A percentile compares a stretch with the other conserved stretches of the same genome.
These are phyloP conservation scores for Solanum bulbocastanum DNA, from an alignment of 257 asterid genomes.

Conservation along the genomic window DNA sequence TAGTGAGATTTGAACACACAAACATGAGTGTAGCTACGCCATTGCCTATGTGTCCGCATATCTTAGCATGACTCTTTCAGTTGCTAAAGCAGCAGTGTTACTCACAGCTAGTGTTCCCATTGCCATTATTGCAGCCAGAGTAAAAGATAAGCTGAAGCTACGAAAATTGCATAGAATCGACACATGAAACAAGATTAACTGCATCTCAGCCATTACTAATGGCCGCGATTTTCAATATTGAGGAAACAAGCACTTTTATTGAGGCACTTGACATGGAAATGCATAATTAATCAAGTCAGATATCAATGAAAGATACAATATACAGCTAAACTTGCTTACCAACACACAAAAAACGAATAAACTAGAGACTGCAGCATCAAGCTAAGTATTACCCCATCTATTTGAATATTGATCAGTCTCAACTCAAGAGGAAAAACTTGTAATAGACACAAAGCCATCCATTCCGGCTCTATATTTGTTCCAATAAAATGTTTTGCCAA, in stretches of 20 bases:
- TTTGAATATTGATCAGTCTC: no score
- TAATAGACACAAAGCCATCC: background rate
- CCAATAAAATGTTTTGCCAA: background rate
- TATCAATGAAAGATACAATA: background rate
- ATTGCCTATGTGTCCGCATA: constrained; percentile 29
- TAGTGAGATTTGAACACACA: no score
- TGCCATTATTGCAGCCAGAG: constrained; percentile 64
- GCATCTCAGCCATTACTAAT: background rate
- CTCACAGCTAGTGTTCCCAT: constrained; percentile 72
- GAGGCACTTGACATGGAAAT: background rate
- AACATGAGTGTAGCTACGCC: no score
- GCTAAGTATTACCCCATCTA: background rate
- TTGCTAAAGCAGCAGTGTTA: constrained; percentile 33
- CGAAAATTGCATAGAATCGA: background rate
- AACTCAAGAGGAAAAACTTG: background rate
- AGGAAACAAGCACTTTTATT: no score
- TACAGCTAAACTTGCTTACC: background rate
- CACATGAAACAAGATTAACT: background rate
- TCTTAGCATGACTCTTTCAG: constrained; percentile 73
- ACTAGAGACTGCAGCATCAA: background rate
- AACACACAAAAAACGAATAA: background rate
- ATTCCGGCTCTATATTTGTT: background rate
- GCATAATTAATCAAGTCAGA: background rate
- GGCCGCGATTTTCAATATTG: background rate
- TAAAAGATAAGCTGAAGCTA: no score